Evolutionary conservation across 768 basidiomycete species (phyloP).

Genomic region (Pleurotus djamor): DNA sequence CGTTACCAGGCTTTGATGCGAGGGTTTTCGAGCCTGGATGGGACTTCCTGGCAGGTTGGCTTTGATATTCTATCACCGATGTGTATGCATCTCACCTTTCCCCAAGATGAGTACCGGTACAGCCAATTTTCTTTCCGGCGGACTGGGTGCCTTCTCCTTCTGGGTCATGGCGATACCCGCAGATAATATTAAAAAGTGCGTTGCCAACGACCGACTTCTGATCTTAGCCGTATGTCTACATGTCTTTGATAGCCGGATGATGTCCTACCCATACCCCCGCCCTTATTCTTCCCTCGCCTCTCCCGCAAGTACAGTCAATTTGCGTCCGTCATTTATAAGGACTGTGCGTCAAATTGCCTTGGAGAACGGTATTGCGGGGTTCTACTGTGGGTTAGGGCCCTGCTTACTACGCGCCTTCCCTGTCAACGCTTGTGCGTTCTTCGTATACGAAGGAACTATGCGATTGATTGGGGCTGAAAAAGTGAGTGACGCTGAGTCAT

Average conservation of each 20-base stretch:
- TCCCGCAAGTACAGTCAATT: slow-evolving; percentile 16
- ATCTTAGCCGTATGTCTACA: background rate
- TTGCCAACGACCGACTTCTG: slow-evolving; percentile 7
- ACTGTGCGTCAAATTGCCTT: slow-evolving; percentile 53
- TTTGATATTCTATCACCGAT: background rate
- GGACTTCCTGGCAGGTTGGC: slow-evolving; percentile 58
- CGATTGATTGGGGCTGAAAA: slow-evolving; percentile 62
- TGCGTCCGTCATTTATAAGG: slow-evolving; percentile 43
- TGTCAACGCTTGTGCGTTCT: slow-evolving; percentile 74
- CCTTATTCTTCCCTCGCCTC: slow-evolving; percentile 33
- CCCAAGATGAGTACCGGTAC: slow-evolving; percentile 55
- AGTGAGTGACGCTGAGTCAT: slow-evolving; percentile 27
- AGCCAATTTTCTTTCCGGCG: slow-evolving; percentile 67
- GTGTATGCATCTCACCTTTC: background rate
- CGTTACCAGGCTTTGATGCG: slow-evolving; percentile 55
- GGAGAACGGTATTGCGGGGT: slow-evolving; percentile 52
- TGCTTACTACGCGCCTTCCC: slow-evolving; percentile 75
- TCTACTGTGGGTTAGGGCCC: slow-evolving; percentile 66
- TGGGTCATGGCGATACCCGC: slow-evolving; percentile 72
- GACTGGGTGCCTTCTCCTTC: slow-evolving; percentile 58
- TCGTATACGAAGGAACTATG: slow-evolving; percentile 79
- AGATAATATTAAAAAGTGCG: slow-evolving; percentile 84
- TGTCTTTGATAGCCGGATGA: slow-evolving; percentile 50
- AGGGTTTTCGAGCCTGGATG: slow-evolving; percentile 48
- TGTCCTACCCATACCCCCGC: slow-evolving; percentile 51